These are phyloP conservation scores for Xylariaceae sp. DNA, from an alignment of 2,329 filamentous ascomycete genomes.

Conservation along the genomic window DNA sequence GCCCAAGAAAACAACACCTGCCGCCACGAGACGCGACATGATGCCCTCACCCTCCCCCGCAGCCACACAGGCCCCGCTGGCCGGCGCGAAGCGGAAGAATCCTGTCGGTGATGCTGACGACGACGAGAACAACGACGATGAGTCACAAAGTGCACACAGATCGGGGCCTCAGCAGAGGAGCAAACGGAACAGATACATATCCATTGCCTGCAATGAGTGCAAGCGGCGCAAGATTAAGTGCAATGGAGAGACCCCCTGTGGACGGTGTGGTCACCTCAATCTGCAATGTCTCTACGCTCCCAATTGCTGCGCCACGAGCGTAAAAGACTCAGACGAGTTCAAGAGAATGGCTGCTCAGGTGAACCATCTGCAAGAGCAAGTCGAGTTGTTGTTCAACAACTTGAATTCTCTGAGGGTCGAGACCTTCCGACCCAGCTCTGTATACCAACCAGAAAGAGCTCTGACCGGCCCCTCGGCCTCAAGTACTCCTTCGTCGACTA, in stretches of 20 bases:
- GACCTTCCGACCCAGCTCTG: slow-evolving; percentile 33
- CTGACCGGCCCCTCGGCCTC: slow-evolving; percentile 35
- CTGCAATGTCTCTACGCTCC: slow-evolving; percentile 61
- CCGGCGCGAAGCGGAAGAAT: slow-evolving; percentile 28
- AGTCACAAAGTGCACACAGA: slow-evolving; percentile 20
- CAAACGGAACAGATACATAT: slow-evolving; percentile 59
- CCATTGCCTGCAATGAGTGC: slow-evolving; percentile 64
- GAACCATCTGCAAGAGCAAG: slow-evolving; percentile 72
- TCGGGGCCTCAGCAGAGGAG: slow-evolving; percentile 41
- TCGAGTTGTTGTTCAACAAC: slow-evolving; percentile 68
- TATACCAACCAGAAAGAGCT: slow-evolving; percentile 36
- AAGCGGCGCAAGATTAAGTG: slow-evolving; percentile 73
- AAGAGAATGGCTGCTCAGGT: slow-evolving; percentile 74
- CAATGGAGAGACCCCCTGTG: slow-evolving; percentile 63
- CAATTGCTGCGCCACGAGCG: slow-evolving; percentile 66
- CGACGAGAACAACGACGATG: slow-evolving; percentile 22
- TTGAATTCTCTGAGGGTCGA: slow-evolving; percentile 63
- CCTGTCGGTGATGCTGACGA: slow-evolving; percentile 14
- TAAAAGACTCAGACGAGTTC: slow-evolving; percentile 92
- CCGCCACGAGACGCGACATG: slow-evolving; percentile 12
- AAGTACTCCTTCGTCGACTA: slow-evolving; percentile 39
- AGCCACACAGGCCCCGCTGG: neutral
- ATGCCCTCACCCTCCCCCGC: slow-evolving; percentile 9
- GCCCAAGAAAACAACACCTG: slow-evolving; percentile 11
- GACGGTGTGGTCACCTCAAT: slow-evolving; percentile 63